phyloP scores from a whole-genome alignment of 2,329 filamentous ascomycete species.

The Nigrospora sphaerica region DNA sequence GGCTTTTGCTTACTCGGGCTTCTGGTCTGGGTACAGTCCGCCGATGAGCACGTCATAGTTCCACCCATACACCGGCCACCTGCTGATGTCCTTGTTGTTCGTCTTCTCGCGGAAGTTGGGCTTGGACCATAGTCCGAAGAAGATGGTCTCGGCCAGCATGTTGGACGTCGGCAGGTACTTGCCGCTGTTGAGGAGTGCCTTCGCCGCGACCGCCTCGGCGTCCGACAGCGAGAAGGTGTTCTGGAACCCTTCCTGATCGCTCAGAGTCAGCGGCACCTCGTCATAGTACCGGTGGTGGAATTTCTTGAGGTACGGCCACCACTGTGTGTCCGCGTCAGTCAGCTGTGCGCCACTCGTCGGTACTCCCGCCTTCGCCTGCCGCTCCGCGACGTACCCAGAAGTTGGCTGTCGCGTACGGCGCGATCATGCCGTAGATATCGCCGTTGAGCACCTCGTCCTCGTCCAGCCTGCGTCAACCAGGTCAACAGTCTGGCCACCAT shows the following conservation, averaged over 20 bases:
- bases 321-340: conserved; percentile 22
- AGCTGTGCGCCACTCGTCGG: not conserved
- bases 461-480: conserved; percentile 22
- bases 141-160: conserved; percentile 39
- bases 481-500: not conserved
- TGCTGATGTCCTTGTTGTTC: conserved; percentile 31
- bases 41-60: conserved; percentile 48
- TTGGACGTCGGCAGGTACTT: conserved; percentile 40
- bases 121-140: conserved; percentile 39
- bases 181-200: conserved; percentile 35
- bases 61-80: conserved; percentile 45
- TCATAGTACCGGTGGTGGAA: conserved; percentile 49
- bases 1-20: no score
- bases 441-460: conserved; percentile 41
- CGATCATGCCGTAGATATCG: conserved; percentile 41
- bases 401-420: conserved; percentile 43
- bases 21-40: conserved; percentile 39
- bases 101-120: conserved; percentile 46
- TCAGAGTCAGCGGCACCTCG: conserved; percentile 29
- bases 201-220: conserved; percentile 32
- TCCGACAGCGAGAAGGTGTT: conserved; percentile 43
- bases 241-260: conserved; percentile 40
- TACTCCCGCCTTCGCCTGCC: not conserved
- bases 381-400: conserved; percentile 31
- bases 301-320: conserved; percentile 43